These are phyloP conservation scores for Cystobasidium sp. DNA, from an alignment of 1,284 basidiomycete species.

Conservation along the genomic window DNA sequence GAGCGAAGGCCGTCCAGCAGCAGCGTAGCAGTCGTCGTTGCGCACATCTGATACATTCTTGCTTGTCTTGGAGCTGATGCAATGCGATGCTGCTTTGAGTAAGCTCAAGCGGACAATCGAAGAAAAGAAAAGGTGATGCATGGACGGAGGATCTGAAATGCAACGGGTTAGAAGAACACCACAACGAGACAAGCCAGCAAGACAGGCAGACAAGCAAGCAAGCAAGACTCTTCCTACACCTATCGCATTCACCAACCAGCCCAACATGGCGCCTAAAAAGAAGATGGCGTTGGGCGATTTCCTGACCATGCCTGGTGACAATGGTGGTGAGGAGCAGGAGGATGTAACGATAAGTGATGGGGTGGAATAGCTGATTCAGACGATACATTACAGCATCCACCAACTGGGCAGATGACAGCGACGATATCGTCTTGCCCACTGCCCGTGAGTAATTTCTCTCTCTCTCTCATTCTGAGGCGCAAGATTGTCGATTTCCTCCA, in stretches of 20 bases:
- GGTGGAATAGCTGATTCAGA: background rate
- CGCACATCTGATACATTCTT: too few relatives aligned
- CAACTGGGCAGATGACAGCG: slow-evolving; percentile 98
- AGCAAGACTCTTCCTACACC: too few relatives aligned
- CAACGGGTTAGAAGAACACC: background rate
- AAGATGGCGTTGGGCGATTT: slow-evolving; percentile 89
- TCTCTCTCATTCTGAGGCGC: too few relatives aligned
- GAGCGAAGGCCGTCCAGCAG: too few relatives aligned
- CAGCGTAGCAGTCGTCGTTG: too few relatives aligned
- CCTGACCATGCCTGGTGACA: slow-evolving; percentile 73
- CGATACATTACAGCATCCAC: slow-evolving; percentile 66
- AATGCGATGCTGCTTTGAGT: background rate
- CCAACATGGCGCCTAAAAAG: slow-evolving; percentile 60
- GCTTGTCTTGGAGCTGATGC: too few relatives aligned
- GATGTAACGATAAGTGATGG: background rate
- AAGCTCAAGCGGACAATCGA: background rate
- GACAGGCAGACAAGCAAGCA: background rate
- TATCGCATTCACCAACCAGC: slow-evolving; percentile 22
- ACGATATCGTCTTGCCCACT: slow-evolving; percentile 69
- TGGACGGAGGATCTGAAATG: background rate
- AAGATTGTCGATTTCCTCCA: background rate
- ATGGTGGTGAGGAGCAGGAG: slow-evolving; percentile 27
- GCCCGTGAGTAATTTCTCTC: slow-evolving; percentile 70
- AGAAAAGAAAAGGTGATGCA: background rate
- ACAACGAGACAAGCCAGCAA: background rate